Evolutionary conservation across 73 alveolate genomes (phyloP).

Genomic region (Paramecium caudatum): DNA sequence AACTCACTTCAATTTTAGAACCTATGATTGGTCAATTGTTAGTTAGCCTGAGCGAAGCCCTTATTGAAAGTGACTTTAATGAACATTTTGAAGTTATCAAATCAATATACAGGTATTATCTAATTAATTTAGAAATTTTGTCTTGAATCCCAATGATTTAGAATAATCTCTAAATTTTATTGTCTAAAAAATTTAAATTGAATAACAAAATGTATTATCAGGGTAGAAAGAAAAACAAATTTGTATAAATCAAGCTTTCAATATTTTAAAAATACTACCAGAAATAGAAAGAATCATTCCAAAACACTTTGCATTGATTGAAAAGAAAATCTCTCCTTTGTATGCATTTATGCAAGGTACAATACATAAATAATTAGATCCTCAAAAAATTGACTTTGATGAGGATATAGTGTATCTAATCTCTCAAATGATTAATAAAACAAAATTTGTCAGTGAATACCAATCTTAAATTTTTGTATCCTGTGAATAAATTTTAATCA

Average conservation of each 20-base stretch:
- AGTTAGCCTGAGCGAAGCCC: not conserved
- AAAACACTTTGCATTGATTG: not conserved
- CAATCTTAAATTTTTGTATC: not conserved
- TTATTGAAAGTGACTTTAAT: slow-evolving; percentile 1
- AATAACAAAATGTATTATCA: not conserved
- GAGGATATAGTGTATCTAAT: slow-evolving; percentile 23
- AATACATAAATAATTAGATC: not conserved
- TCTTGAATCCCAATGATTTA: not conserved
- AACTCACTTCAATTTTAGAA: not conserved
- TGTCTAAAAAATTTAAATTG: not conserved
- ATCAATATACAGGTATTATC: not conserved
- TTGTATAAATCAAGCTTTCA: slow-evolving; percentile 7
- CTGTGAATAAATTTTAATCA: not conserved
- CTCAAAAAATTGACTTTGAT: not conserved
- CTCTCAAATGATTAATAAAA: not conserved
- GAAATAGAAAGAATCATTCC: not conserved
- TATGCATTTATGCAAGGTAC: not conserved
- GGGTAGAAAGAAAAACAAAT: slow-evolving; percentile 25
- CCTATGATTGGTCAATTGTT: not conserved
- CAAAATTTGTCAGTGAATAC: slow-evolving; percentile 19
- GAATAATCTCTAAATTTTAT: not conserved
- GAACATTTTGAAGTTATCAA: not conserved
- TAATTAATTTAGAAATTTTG: not conserved
- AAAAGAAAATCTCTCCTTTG: not conserved
- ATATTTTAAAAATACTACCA: not conserved